Percentiles rank a stretch among this genome's conserved stretches.
Conservation (phyloP, 768 basidiomycete species). For the Lactarius quietus region DNA sequence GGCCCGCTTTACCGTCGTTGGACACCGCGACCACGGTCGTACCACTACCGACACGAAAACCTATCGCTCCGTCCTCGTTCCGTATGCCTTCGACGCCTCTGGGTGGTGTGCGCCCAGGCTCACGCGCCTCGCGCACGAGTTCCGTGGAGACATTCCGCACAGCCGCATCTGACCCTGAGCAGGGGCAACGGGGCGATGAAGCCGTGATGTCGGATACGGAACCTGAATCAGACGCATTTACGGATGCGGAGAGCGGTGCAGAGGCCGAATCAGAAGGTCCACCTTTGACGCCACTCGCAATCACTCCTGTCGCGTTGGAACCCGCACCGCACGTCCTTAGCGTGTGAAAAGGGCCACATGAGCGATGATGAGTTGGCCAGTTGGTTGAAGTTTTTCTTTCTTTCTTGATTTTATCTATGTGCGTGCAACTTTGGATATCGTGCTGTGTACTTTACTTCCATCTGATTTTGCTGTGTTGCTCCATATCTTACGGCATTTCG, state of each 20-base stretch:
- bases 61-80: slow-evolving; percentile 22
- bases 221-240: slow-evolving; percentile 9
- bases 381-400: not conserved
- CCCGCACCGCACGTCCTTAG: not conserved
- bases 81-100: slow-evolving; percentile 17
- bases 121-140: slow-evolving; percentile 26
- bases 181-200: not conserved
- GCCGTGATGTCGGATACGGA: slow-evolving; percentile 12
- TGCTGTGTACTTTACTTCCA: not conserved
- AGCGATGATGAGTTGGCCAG: not conserved
- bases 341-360: not conserved
- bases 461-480: not conserved
- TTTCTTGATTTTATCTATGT: not conserved
- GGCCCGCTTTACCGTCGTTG: not conserved
- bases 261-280: slow-evolving; percentile 4
- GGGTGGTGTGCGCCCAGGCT: not conserved
- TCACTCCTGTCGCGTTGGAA: not conserved
- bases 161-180: slow-evolving; percentile 1
- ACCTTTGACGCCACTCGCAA: not conserved
- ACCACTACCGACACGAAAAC: not conserved
- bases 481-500: not conserved
- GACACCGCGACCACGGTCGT: not conserved
- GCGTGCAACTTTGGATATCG: not conserved
- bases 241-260: slow-evolving; percentile 11
- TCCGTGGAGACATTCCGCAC: slow-evolving; percentile 21